Evolutionary conservation across 495 filamentous ascomycete genomes (phyloP).

Genomic region (Neurospora sublineolata): DNA sequence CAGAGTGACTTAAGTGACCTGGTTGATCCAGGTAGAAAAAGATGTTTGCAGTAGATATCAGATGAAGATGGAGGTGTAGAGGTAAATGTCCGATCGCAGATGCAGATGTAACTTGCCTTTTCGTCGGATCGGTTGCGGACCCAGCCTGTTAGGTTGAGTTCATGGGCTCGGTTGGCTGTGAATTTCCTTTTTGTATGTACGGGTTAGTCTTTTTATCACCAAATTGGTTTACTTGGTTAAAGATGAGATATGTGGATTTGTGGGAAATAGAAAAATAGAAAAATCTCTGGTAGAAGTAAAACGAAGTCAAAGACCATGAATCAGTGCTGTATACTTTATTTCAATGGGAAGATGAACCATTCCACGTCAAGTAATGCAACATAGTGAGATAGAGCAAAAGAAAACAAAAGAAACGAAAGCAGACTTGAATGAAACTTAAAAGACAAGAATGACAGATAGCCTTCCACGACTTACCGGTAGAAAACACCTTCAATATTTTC

Average conservation of each 20-base stretch:
- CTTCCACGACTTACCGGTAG: background rate
- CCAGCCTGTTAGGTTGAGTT: constrained; percentile 61
- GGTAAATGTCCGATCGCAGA: background rate
- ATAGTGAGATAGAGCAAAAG: too few species aligned
- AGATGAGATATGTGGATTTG: too few species aligned
- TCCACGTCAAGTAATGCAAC: too few species aligned
- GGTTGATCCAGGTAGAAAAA: background rate
- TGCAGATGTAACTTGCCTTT: constrained; percentile 36
- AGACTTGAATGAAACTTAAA: too few species aligned
- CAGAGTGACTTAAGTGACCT: background rate
- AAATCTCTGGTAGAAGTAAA: too few species aligned
- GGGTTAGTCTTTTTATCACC: constrained; percentile 1
- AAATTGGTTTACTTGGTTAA: too few species aligned
- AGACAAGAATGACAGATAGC: too few species aligned
- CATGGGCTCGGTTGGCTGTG: constrained; percentile 54
- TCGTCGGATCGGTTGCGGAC: constrained; percentile 66
- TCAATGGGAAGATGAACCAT: too few species aligned
- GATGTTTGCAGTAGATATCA: background rate
- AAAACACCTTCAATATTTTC: background rate
- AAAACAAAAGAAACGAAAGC: background rate
- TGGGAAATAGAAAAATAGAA: too few species aligned
- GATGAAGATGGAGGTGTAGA: background rate
- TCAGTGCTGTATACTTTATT: too few species aligned
- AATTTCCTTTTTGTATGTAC: constrained; percentile 43
- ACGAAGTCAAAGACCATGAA: too few species aligned